These are phyloP conservation scores for Salix exigua DNA, from an alignment of 345 rosid species.

Conservation along the genomic window DNA sequence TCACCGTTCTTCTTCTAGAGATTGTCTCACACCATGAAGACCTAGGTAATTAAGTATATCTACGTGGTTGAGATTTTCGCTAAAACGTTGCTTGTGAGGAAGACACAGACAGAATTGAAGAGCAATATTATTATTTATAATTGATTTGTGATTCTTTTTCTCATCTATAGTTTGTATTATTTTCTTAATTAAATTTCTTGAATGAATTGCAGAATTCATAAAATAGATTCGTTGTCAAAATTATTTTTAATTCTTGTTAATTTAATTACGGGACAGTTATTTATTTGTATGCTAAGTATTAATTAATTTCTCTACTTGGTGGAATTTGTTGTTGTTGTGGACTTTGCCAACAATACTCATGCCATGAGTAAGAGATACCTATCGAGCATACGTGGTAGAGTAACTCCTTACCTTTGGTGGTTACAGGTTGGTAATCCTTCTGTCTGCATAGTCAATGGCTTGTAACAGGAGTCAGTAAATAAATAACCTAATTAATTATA, in stretches of 20 bases:
- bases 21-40: no score
- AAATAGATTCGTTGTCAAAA: background rate
- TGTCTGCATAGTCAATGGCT: background rate
- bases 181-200: background rate
- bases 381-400: background rate
- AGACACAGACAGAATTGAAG: background rate
- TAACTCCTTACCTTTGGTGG: background rate
- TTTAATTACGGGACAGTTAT: background rate
- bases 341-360: no score
- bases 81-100: background rate
- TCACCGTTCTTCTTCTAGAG: background rate
- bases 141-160: no score
- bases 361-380: background rate
- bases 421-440: background rate
- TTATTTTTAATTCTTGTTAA: background rate
- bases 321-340: no score
- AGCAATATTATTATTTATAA: no score
- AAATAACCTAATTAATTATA: background rate
- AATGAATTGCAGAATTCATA: background rate
- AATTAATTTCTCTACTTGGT: background rate
- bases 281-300: background rate
- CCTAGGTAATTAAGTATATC: no score
- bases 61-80: background rate
- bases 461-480: background rate
- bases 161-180: no score